Conservation (phyloP, 2,329 filamentous ascomycete genomes). For the Diaporthe velutina region DNA sequence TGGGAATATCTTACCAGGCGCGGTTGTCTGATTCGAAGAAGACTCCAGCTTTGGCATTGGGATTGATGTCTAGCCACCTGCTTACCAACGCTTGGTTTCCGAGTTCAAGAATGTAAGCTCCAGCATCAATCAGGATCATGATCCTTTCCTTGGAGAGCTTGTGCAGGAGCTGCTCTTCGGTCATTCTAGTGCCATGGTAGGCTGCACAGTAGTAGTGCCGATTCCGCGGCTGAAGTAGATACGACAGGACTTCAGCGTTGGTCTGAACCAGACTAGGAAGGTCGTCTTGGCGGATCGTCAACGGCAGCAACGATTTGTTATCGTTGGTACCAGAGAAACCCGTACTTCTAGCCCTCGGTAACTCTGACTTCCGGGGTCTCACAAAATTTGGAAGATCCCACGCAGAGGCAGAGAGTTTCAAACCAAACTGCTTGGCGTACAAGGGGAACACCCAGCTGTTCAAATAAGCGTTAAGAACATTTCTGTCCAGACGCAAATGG, state of each 20-base stretch:
- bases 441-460: conserved; percentile 75
- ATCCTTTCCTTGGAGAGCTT: conserved; percentile 55
- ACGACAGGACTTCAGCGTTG: conserved; percentile 73
- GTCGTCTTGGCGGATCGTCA: conserved; percentile 73
- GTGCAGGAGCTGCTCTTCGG: conserved; percentile 59
- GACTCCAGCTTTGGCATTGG: conserved; percentile 60
- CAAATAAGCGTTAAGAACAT: conserved; percentile 70
- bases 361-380: conserved; percentile 41
- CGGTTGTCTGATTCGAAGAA: conserved; percentile 65
- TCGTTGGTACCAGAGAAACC: conserved; percentile 83
- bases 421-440: conserved; percentile 73
- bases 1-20: conserved; percentile 48
- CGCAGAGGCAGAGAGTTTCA: conserved; percentile 74
- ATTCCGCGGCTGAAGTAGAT: conserved; percentile 67
- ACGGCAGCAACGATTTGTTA: conserved; percentile 68
- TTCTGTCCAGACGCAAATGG: conserved; percentile 60
- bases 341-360: conserved; percentile 60
- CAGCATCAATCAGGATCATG: conserved; percentile 72
- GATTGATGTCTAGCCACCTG: conserved; percentile 63
- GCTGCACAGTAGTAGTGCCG: conserved; percentile 57
- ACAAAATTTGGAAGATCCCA: conserved; percentile 74
- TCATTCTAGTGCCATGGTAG: conserved; percentile 49
- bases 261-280: conserved; percentile 68
- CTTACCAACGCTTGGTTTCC: conserved; percentile 63
- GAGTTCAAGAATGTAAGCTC: conserved; percentile 74